These are phyloP conservation scores for Vitis rotundifolia DNA, from an alignment of 164 flowering plant species.

Conservation along the genomic window DNA sequence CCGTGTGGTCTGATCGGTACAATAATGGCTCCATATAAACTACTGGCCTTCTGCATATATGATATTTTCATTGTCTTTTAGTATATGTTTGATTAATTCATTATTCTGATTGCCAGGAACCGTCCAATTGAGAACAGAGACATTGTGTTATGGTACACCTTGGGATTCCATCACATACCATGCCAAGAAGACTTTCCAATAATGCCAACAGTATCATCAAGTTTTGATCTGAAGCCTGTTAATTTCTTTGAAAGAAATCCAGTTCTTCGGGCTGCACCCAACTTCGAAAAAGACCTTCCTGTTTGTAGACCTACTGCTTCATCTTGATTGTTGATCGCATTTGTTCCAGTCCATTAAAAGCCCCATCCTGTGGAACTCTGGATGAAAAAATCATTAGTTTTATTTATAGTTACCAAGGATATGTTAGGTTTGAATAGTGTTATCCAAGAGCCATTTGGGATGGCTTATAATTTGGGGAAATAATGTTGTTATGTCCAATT, in stretches of 20 bases:
- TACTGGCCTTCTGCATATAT: too few relatives aligned
- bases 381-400: background rate
- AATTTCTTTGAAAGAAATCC: constrained; percentile 90
- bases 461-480: background rate
- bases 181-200: constrained; percentile 88
- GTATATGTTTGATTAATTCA: too few relatives aligned
- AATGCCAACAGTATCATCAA: constrained; percentile 80
- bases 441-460: background rate
- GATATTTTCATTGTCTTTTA: too few relatives aligned
- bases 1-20: constrained; percentile 86
- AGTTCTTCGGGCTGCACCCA: constrained; percentile 55
- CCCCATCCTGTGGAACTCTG: background rate
- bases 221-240: constrained; percentile 79
- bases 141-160: constrained; percentile 82
- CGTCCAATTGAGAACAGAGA: constrained; percentile 69
- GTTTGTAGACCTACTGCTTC: constrained; percentile 53
- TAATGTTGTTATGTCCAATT: too few relatives aligned
- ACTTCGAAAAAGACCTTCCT: constrained; percentile 56
- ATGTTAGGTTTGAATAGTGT: background rate
- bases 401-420: background rate
- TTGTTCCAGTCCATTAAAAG: too few relatives aligned
- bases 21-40: too few relatives aligned
- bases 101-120: constrained; percentile 34
- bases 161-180: constrained; percentile 90
- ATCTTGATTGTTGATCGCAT: constrained; percentile 8